A percentile compares a stretch with the other conserved stretches of the same genome.
phyloP scores from a whole-genome alignment of 106 monocot species.

The Allium cepa region DNA sequence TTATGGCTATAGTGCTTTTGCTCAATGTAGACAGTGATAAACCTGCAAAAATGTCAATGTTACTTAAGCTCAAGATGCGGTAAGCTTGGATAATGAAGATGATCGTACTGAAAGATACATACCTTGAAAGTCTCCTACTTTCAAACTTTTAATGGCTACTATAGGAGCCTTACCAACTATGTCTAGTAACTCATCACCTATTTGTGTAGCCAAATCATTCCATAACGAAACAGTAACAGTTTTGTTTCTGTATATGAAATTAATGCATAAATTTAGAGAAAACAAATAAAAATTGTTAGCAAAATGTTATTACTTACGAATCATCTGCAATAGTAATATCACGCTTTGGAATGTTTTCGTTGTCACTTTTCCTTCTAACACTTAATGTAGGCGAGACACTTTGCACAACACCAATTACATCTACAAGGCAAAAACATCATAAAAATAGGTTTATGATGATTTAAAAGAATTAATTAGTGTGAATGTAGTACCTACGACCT shows the following conservation, averaged over 20 bases:
- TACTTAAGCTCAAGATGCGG: too few relatives aligned
- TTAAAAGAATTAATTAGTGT: background rate
- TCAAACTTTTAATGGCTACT: conserved; percentile 77
- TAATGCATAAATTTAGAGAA: background rate
- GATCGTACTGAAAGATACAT: background rate
- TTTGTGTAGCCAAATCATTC: conserved; percentile 53
- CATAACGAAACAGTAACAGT: conserved; percentile 6
- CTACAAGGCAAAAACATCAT: conserved; percentile 17
- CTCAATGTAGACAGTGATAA: conserved; percentile 71
- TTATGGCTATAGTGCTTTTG: conserved; percentile 64
- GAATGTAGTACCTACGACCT: conserved; percentile 56
- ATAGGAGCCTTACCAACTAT: conserved; percentile 54
- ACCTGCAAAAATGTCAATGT: conserved; percentile 23
- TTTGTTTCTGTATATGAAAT: conserved; percentile 4
- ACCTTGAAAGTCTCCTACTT: conserved; percentile 96
- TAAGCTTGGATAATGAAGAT: background rate
- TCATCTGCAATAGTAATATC: conserved; percentile 91
- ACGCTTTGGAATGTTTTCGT: conserved; percentile 85
- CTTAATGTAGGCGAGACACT: conserved; percentile 79
- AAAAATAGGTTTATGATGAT: too few relatives aligned
- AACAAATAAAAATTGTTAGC: background rate
- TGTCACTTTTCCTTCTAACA: conserved; percentile 82
- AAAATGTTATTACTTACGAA: conserved; percentile 43
- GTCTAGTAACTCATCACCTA: conserved; percentile 79
- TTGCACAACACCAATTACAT: conserved; percentile 74